Conservation (phyloP, 2,329 filamentous ascomycete genomes). For the Shiraia bambusicola region DNA sequence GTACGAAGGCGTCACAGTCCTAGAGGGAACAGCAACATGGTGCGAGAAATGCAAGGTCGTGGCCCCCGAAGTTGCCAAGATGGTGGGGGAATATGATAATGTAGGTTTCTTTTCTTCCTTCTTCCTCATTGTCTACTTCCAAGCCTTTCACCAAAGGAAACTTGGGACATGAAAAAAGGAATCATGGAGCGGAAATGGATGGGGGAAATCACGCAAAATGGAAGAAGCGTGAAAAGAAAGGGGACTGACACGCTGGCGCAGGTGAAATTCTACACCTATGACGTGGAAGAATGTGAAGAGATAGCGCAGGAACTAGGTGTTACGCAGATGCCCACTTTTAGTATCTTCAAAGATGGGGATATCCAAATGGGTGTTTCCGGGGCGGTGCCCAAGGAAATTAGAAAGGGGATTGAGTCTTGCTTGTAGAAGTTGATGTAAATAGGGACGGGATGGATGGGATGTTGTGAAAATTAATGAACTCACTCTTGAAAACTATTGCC, state of each 20-base stretch:
- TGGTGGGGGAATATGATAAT: constrained; percentile 25
- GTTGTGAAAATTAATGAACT: no score
- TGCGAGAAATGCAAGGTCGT: constrained; percentile 31
- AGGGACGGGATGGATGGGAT: no score
- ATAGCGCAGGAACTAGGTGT: constrained; percentile 36
- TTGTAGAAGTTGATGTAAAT: constrained; percentile 6
- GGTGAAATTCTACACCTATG: constrained; percentile 33
- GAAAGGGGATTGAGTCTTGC: constrained; percentile 27
- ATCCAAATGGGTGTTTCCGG: constrained; percentile 28
- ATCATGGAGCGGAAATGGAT: no score
- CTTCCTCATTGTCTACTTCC: no score
- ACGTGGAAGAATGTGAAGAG: constrained; percentile 34
- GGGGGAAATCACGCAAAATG: no score
- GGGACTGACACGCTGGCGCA: no score
- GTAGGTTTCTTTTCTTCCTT: constrained; percentile 22
- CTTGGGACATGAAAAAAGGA: no score
- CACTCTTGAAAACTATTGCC: no score
- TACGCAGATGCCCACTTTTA: constrained; percentile 30
- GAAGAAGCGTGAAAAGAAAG: no score
- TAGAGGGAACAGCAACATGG: constrained; percentile 36
- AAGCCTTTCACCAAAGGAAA: no score
- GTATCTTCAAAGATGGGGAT: constrained; percentile 34
- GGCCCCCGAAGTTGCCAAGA: constrained; percentile 30
- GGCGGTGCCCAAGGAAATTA: constrained; percentile 21
- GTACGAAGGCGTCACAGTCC: constrained; percentile 34